Percentiles rank a stretch among this genome's conserved stretches.
Conservation (phyloP, 208 protist genomes). For the Acanthamoeba divionensis region DNA sequence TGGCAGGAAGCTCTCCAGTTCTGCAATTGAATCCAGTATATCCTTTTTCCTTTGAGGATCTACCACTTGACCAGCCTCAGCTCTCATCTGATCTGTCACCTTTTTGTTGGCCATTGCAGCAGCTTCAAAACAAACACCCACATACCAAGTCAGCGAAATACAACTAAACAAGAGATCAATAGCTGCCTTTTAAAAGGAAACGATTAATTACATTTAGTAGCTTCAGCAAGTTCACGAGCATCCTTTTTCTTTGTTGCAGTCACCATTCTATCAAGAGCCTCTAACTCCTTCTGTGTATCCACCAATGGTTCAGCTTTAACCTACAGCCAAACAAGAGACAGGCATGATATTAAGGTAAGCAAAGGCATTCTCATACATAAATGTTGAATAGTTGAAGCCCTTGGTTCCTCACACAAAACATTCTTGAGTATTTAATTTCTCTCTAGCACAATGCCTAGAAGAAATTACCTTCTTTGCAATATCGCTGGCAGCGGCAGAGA, state of each 20-base stretch:
- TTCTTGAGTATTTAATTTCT: too few relatives aligned
- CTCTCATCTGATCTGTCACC: not conserved
- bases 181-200: not conserved
- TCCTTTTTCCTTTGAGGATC: not conserved
- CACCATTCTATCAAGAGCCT: not conserved
- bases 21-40: not conserved
- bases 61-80: not conserved
- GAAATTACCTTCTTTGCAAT: too few relatives aligned
- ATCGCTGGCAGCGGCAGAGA: too few relatives aligned
- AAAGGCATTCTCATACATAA: too few relatives aligned
- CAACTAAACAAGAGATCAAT: not conserved
- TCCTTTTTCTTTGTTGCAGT: not conserved
- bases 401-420: too few relatives aligned
- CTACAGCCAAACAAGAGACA: too few relatives aligned
- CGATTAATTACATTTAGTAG: constrained; percentile 12
- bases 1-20: constrained; percentile 44
- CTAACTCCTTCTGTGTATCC: not conserved
- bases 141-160: too few relatives aligned
- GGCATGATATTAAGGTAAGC: too few relatives aligned
- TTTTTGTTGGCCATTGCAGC: not conserved
- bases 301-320: constrained; percentile 8
- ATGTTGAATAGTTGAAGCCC: too few relatives aligned
- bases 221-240: not conserved
- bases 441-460: too few relatives aligned
- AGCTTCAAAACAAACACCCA: too few relatives aligned